Base-by-base conservation (phyloP, 1,284 basidiomycete genomes). In the Heterobasidion irregulare region DNA sequence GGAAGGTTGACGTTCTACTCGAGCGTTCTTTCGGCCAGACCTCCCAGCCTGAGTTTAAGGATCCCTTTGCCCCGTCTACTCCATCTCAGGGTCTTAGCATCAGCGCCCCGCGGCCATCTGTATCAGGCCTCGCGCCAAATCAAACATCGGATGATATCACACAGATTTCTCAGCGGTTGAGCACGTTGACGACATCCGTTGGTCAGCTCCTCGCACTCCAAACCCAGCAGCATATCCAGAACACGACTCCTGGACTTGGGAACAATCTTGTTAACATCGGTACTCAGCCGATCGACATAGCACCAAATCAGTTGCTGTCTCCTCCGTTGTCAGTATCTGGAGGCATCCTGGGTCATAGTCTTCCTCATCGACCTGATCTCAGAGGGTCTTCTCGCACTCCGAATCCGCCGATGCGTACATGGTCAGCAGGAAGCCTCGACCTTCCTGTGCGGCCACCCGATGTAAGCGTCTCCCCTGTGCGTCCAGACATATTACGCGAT, bases 181-280 rank as follows among this genome's bases (percentile, higher is more conserved):
- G 86, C 62, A 89, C 86, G 12, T 73, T 94, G 59, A 93, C 90
- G 33, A 84, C 86, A 0, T 91, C 89, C n/a, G 91, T 94, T 50
- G 87, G 91, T 16, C 92, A 94, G 68, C 76, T 94, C 18, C 76
- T 91, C 16, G 84, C 84, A 9, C 68, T 90, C 38, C 87, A 90
- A 66, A 87, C 84, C 2, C 85, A 89, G 59, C 83, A 86, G 52
- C 59, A 61, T 55, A 75, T 83, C 43, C 80, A 81, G 56, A 67
- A 68, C 54, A 63, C 71, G 41, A 73, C 72, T 35, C 50, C 75
- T 33, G 70, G 71, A 13, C 61, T 70, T 12, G 62, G 62, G 50
- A 60, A 54, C 48, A 50, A 53, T 18, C 66, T 79, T 43, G 35
- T 53, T n/a, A 19, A 38, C 44, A 47, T 61, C 33, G 53, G 50